A percentile compares a stretch with the other conserved stretches of the same genome.
Evolutionary conservation across 2,329 filamentous ascomycete genomes (phyloP).

Genomic region (Aureobasidium sp.): DNA sequence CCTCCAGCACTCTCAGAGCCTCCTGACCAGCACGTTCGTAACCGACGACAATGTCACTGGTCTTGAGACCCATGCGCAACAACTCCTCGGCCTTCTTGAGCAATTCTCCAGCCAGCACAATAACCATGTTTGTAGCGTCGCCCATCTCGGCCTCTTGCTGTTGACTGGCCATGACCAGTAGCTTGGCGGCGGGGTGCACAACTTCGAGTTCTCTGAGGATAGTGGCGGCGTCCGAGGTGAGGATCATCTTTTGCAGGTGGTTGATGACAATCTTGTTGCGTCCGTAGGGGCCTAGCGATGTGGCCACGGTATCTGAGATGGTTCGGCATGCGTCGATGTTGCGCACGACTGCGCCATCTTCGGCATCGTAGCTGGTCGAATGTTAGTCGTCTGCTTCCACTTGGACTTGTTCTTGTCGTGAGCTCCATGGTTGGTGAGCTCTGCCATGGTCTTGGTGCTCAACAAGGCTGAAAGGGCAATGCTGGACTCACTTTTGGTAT

Average conservation of each 20-base stretch:
- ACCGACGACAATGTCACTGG: constrained; percentile 91
- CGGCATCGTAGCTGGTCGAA: constrained; percentile 76
- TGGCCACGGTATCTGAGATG: constrained; percentile 93
- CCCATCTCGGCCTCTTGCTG: constrained; percentile 99
- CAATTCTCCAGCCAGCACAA: constrained; percentile 88
- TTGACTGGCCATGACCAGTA: constrained; percentile 97
- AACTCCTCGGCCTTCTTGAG: constrained; percentile 96
- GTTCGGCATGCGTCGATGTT: constrained; percentile 98
- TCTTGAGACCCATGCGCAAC: constrained; percentile 92
- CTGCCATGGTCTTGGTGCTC: not conserved
- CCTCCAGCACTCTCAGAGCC: constrained; percentile 76
- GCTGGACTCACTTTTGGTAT: constrained; percentile 72
- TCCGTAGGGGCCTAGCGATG: constrained; percentile 91
- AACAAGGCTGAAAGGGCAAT: not conserved
- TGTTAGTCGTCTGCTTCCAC: constrained; percentile 22
- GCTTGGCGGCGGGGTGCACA: constrained; percentile 93
- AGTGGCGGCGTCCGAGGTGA: constrained; percentile 95
- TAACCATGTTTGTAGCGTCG: constrained; percentile 95
- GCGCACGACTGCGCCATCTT: constrained; percentile 96
- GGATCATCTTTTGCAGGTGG: constrained; percentile 98
- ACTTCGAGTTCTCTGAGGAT: constrained; percentile 97
- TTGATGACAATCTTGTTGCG: constrained; percentile 99
- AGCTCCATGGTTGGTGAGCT: not conserved
- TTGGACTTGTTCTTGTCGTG: constrained; percentile 16
- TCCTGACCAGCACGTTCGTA: constrained; percentile 93